Conservation (phyloP, 352 stramenopile species). For the Phytophthora macrochlamydospora region DNA sequence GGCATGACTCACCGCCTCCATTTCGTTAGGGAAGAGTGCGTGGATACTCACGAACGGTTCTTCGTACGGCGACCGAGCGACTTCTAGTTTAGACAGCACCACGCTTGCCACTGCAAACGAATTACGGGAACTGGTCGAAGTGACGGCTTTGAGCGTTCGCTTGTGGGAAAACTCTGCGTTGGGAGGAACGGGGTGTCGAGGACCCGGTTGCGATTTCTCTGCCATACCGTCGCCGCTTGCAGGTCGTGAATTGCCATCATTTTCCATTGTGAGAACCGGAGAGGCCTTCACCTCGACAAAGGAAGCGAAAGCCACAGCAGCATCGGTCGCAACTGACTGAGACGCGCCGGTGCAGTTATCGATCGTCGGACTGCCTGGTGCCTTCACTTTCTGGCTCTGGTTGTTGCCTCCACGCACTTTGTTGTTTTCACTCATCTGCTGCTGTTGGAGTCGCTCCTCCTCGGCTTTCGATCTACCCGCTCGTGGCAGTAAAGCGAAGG, state of each 20-base stretch:
- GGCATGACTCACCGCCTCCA: conserved; percentile 51
- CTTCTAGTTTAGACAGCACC: conserved; percentile 55
- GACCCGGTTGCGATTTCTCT: not conserved
- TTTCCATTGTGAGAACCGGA: not conserved
- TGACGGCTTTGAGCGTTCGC: conserved; percentile 1
- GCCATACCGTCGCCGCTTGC: conserved; percentile 1
- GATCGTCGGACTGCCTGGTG: conserved; percentile 1
- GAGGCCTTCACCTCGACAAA: conserved; percentile 39
- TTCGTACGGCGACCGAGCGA: conserved; percentile 41
- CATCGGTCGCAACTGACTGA: conserved; percentile 5
- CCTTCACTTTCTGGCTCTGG: not conserved
- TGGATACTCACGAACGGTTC: conserved; percentile 64
- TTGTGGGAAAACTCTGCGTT: conserved; percentile 2
- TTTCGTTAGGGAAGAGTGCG: conserved; percentile 47
- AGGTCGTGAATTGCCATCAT: conserved; percentile 2
- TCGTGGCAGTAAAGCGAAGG: conserved; percentile 49
- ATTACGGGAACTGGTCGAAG: not conserved
- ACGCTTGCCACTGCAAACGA: conserved; percentile 62
- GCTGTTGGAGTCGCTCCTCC: conserved; percentile 42
- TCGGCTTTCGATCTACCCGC: conserved; percentile 17
- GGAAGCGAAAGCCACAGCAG: conserved; percentile 33
- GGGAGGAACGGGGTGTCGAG: not conserved
- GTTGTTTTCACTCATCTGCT: conserved; percentile 23
- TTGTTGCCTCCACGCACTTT: not conserved
- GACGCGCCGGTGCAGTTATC: conserved; percentile 17